Conservation (phyloP, 2,329 filamentous ascomycete genomes). For the Malbranchea cinnamomea region DNA sequence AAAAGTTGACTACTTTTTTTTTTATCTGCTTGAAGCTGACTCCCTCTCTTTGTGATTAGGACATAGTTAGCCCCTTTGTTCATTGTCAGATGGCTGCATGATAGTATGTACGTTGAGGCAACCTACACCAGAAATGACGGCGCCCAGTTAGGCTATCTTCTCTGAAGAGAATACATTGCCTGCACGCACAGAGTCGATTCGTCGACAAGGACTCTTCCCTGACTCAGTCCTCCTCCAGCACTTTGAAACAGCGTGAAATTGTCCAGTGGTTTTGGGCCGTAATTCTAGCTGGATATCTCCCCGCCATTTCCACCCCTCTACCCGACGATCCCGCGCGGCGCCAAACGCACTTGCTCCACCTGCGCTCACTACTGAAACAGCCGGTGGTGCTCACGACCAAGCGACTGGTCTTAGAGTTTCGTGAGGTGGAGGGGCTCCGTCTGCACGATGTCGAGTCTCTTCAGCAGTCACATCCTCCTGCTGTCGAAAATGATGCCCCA, state of each 20-base stretch:
- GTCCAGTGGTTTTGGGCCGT: conserved; percentile 30
- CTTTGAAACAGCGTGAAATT: conserved; percentile 24
- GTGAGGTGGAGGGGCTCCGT: conserved; percentile 8
- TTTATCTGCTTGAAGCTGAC: too few relatives aligned
- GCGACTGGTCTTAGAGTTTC: conserved; percentile 9
- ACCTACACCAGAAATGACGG: too few relatives aligned
- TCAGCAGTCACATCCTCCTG: conserved; percentile 13
- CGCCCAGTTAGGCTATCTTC: too few relatives aligned
- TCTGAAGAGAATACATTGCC: neutral
- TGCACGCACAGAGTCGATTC: neutral
- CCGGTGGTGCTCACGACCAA: conserved; percentile 15
- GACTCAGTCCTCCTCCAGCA: conserved; percentile 13
- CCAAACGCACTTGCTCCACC: conserved; percentile 17
- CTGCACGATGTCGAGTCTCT: conserved; percentile 8
- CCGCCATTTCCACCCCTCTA: conserved; percentile 23
- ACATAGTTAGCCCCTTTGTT: too few relatives aligned
- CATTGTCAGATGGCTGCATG: too few relatives aligned
- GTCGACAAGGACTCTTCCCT: neutral
- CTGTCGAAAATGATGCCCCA: too few relatives aligned
- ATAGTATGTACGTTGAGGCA: too few relatives aligned
- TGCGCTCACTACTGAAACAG: conserved; percentile 13
- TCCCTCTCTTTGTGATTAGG: too few relatives aligned
- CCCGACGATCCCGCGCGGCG: conserved; percentile 16
- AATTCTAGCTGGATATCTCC: conserved; percentile 22
- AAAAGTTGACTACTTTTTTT: too few relatives aligned